Evolutionary conservation across 495 filamentous ascomycete genomes (phyloP), one percentile per base, ranked within the genome.

Genomic region (Letharia lupina): DNA sequence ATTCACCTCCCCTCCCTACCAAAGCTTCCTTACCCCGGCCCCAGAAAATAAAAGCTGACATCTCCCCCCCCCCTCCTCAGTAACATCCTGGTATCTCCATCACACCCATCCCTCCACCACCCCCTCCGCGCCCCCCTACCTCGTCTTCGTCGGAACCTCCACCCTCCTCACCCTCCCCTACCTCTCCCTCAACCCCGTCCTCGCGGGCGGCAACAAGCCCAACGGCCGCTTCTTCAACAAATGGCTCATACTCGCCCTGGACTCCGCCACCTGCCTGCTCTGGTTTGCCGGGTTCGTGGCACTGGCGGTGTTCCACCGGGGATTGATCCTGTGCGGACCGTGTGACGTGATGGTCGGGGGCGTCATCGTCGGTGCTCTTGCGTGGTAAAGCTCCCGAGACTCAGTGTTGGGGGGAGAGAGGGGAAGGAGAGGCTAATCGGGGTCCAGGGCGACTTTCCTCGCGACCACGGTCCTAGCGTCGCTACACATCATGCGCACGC

Each of bases 251-350:
- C 79, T 89, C 12, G 85, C 70, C n/a, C 76, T 88, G 41, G 88
- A 93, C 67, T 76, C 77, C 56, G 58, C 93, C 16, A 92, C 90
- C n/a, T 87, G 85, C 80, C 81, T 93, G 47, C 92, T 93, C 80
- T 95, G 91, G 91, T 91, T 96, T 73, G 86, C 87, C 0, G 90
- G 90, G 37, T 89, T 89, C 67, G 86, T 95, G 72, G 89, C 89
- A 0, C 71, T 91, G 3, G 89, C 86, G 3, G 86, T 84, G 6
- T 78, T 80, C 65, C 73, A 89, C 56, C 81, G 79, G 23, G 72
- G 81, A 7, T 65, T 83, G 8, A 60, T 59, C 64, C 72, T 71
- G 13, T 78, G 77, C 7, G 74, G 74, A 44, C 74, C 76, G 13
- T 88, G 86, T 66, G 70, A 67, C 16, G 75, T 78, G 4, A 74